A percentile compares a stretch with the other conserved stretches of the same genome.
Conservation (phyloP, 768 basidiomycete species). For the Leccinum aurantiacum region DNA sequence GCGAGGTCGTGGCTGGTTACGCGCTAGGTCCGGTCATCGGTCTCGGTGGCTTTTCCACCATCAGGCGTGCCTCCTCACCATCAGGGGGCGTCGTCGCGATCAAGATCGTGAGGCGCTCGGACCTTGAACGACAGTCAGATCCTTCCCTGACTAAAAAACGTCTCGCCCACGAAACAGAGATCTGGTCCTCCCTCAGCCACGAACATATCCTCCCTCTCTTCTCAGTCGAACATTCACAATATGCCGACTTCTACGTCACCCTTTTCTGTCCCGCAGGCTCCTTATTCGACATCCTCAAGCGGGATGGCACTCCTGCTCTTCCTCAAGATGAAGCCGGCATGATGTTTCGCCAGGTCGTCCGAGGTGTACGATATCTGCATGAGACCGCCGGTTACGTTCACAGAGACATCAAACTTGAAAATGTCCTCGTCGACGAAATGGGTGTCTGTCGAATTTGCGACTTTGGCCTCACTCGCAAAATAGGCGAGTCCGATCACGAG, state of each 20-base stretch:
- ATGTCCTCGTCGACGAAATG: constrained; percentile 88
- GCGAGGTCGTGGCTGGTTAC: constrained; percentile 67
- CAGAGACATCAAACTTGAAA: constrained; percentile 96
- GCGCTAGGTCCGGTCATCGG: constrained; percentile 75
- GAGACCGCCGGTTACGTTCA: constrained; percentile 77
- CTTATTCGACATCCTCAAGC: constrained; percentile 77
- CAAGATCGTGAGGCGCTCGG: constrained; percentile 72
- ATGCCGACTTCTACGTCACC: constrained; percentile 79
- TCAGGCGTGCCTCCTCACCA: constrained; percentile 64
- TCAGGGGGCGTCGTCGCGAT: constrained; percentile 74
- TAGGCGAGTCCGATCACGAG: constrained; percentile 50
- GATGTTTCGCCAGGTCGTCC: constrained; percentile 84
- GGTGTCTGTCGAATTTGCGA: constrained; percentile 84
- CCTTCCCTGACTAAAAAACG: constrained; percentile 49
- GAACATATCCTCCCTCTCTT: constrained; percentile 89
- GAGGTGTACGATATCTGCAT: constrained; percentile 82
- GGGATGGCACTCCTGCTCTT: constrained; percentile 65
- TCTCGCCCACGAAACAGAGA: constrained; percentile 65
- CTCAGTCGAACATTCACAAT: constrained; percentile 52
- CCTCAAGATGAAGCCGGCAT: constrained; percentile 78
- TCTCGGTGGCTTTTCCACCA: constrained; percentile 78
- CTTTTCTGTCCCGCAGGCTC: constrained; percentile 83
- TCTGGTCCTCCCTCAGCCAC: constrained; percentile 79
- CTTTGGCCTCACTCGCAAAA: constrained; percentile 76
- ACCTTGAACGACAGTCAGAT: constrained; percentile 52